Conservation (phyloP, 1,139 yeast species). For the Yamadazyma dendronema region DNA sequence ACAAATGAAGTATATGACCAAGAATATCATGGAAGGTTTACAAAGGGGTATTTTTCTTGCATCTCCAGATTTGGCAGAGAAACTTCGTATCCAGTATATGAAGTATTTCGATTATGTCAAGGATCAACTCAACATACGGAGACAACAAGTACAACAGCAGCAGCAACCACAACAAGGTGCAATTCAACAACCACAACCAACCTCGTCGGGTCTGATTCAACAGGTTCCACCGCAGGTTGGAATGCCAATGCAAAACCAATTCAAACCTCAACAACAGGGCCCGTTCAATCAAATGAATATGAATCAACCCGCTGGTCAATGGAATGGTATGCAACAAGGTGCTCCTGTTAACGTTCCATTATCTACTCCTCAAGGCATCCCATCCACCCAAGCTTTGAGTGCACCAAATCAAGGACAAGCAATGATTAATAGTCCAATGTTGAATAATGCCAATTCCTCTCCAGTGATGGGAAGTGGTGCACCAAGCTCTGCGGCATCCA, state of each 20-base stretch:
- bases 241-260: constrained; percentile 4
- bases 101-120: constrained; percentile 74
- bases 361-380: constrained; percentile 2
- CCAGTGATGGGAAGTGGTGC: constrained; percentile 12
- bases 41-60: constrained; percentile 64
- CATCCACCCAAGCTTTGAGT: constrained; percentile 3
- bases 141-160: constrained; percentile 31
- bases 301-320: background rate
- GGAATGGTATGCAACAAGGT: background rate
- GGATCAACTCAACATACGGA: constrained; percentile 38
- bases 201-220: constrained; percentile 14
- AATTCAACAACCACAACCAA: constrained; percentile 1
- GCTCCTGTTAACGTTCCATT: background rate
- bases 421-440: constrained; percentile 13
- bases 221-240: constrained; percentile 7
- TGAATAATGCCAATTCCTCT: constrained; percentile 12
- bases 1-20: constrained; percentile 77
- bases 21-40: constrained; percentile 68
- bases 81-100: constrained; percentile 68
- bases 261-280: constrained; percentile 7
- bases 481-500: constrained; percentile 4
- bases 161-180: constrained; percentile 9
- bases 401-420: constrained; percentile 15
- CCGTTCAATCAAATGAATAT: constrained; percentile 10
- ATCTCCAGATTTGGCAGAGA: constrained; percentile 65